Percentiles rank a stretch among this genome's conserved stretches.
phyloP scores from a whole-genome alignment of 306 rosid species.

The Cucurbita pepo region DNA sequence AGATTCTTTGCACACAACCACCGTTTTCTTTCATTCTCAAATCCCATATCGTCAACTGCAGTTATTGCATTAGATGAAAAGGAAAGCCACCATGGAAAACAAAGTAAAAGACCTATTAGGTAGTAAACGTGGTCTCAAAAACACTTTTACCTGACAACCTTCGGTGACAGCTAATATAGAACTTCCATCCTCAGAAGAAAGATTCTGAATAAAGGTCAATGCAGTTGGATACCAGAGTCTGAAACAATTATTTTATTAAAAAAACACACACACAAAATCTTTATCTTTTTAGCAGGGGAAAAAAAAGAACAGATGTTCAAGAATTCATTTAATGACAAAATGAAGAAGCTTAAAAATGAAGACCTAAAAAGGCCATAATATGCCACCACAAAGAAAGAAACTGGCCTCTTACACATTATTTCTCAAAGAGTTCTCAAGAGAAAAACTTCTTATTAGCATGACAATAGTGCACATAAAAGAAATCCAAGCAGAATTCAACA shows the following conservation, averaged over 20 bases:
- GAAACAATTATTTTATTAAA: background rate
- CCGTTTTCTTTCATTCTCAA: constrained; percentile 83
- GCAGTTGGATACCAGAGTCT: constrained; percentile 78
- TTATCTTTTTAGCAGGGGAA: background rate
- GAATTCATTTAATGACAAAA: background rate
- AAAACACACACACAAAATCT: background rate
- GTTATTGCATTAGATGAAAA: constrained; percentile 10
- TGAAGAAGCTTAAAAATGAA: background rate
- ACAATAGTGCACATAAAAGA: background rate
- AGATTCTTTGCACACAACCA: constrained; percentile 65
- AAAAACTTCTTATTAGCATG: background rate
- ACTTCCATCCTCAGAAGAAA: constrained; percentile 35
- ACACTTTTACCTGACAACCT: constrained; percentile 62
- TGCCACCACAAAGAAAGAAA: background rate
- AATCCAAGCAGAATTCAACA: background rate
- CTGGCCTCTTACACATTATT: background rate
- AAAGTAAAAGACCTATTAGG: constrained; percentile 7
- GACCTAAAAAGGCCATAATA: background rate
- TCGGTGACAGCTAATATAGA: constrained; percentile 57
- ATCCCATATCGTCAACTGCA: constrained; percentile 76
- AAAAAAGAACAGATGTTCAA: background rate
- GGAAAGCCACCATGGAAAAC: background rate
- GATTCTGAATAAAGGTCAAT: constrained; percentile 38
- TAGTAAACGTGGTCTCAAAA: constrained; percentile 4
- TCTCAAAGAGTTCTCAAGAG: background rate